A percentile compares a stretch with the other conserved stretches of the same genome.
These are phyloP conservation scores for Apiotrichum montevideense DNA, from an alignment of 1,284 basidiomycete genomes.

Conservation along the genomic window DNA sequence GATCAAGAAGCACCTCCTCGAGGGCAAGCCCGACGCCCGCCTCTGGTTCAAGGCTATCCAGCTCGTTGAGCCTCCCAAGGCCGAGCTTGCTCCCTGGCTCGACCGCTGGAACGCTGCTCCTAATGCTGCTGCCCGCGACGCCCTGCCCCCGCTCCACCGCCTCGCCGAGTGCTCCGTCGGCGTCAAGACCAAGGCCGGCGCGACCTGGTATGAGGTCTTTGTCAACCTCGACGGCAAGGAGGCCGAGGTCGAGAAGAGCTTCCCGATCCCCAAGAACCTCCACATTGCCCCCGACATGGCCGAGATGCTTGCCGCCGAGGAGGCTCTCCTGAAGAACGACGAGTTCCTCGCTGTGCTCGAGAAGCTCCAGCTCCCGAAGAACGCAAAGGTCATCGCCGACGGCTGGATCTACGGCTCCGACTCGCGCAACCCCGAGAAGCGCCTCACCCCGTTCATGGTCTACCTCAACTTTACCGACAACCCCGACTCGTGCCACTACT, in stretches of 20 bases:
- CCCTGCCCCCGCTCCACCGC: constrained; percentile 9
- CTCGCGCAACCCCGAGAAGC: constrained; percentile 7
- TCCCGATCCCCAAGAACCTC: constrained; percentile 8
- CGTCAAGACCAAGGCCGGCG: constrained; percentile 9
- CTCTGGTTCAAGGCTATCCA: constrained; percentile 35
- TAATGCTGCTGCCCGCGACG: background rate
- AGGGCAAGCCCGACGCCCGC: background rate
- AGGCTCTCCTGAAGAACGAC: constrained; percentile 24
- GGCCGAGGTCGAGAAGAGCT: constrained; percentile 2
- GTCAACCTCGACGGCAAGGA: constrained; percentile 10
- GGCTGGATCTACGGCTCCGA: constrained; percentile 29
- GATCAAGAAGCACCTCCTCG: constrained; percentile 6
- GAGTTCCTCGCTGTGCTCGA: constrained; percentile 25
- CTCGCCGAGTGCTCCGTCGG: constrained; percentile 19
- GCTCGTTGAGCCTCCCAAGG: constrained; percentile 30
- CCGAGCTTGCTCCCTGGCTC: constrained; percentile 26
- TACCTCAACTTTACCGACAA: constrained; percentile 18
- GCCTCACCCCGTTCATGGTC: constrained; percentile 21
- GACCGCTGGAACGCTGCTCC: constrained; percentile 13
- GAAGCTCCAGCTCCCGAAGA: constrained; percentile 23
- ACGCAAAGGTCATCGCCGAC: constrained; percentile 30
- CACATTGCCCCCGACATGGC: constrained; percentile 26
- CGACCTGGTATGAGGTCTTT: constrained; percentile 16
- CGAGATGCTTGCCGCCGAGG: constrained; percentile 31
- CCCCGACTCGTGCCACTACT: constrained; percentile 39